Base-by-base conservation (phyloP, 1,284 basidiomycete genomes). In the Phylloboletellus chloephorus region DNA sequence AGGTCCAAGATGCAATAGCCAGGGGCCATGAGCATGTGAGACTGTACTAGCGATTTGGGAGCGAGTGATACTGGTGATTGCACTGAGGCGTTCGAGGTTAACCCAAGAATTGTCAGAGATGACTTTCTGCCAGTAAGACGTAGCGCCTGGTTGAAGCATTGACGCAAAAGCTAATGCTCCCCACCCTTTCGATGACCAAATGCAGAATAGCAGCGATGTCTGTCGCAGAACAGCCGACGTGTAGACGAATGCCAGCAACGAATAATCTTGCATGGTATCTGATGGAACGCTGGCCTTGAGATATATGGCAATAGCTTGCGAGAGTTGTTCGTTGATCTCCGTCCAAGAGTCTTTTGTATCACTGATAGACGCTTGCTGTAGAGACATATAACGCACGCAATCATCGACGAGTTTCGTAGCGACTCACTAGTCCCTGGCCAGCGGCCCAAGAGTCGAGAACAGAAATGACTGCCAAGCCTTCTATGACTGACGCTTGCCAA, bases 101-200 rank as follows among this genome's bases (percentile, higher is more conserved):
- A 70, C 53, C 67, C 69, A 69, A 34, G 71, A 67, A 45, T 66
- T 65, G 43, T 67, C 55, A 59, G 32, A 66, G 56, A 41, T 63
- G 60, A 34, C 68, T 57, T 41, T 77, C 59, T 16, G 74, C 78
- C 29, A 74, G 73, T 50, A 72, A 74, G 48, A 75, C 63, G 63
- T 72, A 72, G 68, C 71, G 22, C 71, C 79, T 33, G 76, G 71
- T 44, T 83, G 77, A 25, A 89, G 60, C 76, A 92, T 78, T 6
- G 77, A 77, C 11, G 79, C 79, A 49, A 91, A 82, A 3, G 89
- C 82, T 21, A 87, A 71, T 0, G 79, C 78, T 7, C 87, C 87
- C 87, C 88, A 92, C 17, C 90, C 91, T 56, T 89, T 89, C 2
- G 84, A 76, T 22, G 82, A 81, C 87, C 89, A 94, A 12, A 89